These are phyloP conservation scores for Citrus cavaleriei DNA, from an alignment of 345 rosid genomes.

Conservation along the genomic window DNA sequence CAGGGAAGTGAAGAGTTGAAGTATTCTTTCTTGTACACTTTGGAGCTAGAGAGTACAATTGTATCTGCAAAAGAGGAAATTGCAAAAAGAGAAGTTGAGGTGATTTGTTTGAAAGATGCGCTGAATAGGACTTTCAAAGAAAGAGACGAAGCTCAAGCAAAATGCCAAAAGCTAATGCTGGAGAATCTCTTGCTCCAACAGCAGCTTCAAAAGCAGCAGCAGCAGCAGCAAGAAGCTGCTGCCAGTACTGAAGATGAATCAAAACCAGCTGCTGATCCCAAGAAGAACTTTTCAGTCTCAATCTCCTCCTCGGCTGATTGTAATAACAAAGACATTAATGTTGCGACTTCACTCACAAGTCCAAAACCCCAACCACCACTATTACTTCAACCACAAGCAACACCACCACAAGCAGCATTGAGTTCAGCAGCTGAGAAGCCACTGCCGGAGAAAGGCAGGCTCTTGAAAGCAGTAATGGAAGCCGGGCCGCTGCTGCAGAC, in stretches of 20 bases:
- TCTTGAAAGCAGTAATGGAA: constrained; percentile 63
- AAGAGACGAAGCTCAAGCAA: constrained; percentile 38
- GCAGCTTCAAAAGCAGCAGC: constrained; percentile 15
- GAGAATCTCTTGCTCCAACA: constrained; percentile 33
- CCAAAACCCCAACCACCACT: constrained; percentile 3
- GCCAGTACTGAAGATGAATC: constrained; percentile 38
- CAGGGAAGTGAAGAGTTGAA: constrained; percentile 51
- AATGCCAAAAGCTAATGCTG: constrained; percentile 29
- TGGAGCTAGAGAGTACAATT: constrained; percentile 46
- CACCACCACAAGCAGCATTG: constrained; percentile 13
- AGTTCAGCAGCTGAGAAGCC: constrained; percentile 37
- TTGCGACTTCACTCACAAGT: constrained; percentile 3
- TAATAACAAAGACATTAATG: neutral
- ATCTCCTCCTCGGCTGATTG: constrained; percentile 16
- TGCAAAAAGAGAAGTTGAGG: constrained; percentile 36
- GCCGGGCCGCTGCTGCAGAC: constrained; percentile 71
- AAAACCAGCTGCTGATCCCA: constrained; percentile 11
- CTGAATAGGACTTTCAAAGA: constrained; percentile 34
- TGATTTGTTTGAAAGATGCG: constrained; percentile 37
- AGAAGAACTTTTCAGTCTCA: neutral
- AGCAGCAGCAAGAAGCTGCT: neutral
- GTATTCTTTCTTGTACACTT: constrained; percentile 35
- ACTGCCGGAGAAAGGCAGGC: constrained; percentile 63
- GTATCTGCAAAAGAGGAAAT: constrained; percentile 52
- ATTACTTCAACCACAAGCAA: neutral